Evolutionary conservation across 2,329 filamentous ascomycete genomes (phyloP).

Genomic region (Aulographum hederae): DNA sequence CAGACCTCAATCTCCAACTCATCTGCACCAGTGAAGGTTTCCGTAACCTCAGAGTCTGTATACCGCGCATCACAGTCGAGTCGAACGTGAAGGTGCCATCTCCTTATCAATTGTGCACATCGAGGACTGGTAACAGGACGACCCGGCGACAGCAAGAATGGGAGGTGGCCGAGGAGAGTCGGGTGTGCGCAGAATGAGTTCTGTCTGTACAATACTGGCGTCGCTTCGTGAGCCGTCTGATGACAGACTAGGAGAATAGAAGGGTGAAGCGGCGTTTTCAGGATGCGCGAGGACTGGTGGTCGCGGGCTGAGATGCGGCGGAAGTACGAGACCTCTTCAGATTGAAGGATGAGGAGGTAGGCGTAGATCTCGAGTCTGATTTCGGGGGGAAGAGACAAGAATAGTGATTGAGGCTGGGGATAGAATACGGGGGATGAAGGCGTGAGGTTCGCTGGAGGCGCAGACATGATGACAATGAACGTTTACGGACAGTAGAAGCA

Average conservation of each 20-base stretch:
- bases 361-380: constrained; percentile 40
- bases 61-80: constrained; percentile 32
- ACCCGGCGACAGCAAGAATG: constrained; percentile 19
- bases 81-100: constrained; percentile 27
- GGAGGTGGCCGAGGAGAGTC: constrained; percentile 24
- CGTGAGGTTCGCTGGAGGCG: too few species aligned
- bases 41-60: constrained; percentile 16
- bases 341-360: constrained; percentile 15
- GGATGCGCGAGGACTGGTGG: constrained; percentile 6
- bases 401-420: constrained; percentile 3
- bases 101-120: constrained; percentile 18
- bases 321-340: constrained; percentile 7
- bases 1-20: constrained; percentile 31
- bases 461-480: too few species aligned
- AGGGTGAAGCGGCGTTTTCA: constrained; percentile 15
- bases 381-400: constrained; percentile 37
- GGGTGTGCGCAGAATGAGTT: constrained; percentile 32
- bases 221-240: constrained; percentile 21
- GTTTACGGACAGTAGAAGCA: too few species aligned
- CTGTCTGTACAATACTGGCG: constrained; percentile 26
- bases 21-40: constrained; percentile 27
- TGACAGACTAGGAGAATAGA: constrained; percentile 23
- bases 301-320: constrained; percentile 10
- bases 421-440: too few species aligned
- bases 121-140: constrained; percentile 17